Evolutionary conservation across 2,329 filamentous ascomycete species (phyloP).

Genomic region (Trichoderma simmonsii): DNA sequence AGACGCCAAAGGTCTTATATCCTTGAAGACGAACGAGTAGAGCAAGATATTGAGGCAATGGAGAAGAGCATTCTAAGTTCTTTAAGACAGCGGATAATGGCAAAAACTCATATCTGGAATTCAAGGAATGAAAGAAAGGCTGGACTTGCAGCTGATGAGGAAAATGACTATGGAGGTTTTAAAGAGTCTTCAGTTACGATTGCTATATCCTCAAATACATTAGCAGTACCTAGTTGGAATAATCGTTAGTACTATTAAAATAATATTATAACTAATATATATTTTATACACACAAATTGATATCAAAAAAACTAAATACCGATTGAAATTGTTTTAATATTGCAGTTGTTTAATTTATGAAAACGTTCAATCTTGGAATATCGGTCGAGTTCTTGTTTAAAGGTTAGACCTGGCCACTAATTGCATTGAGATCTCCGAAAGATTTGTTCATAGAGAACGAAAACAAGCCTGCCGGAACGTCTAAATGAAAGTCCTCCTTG

Average conservation of each 20-base stretch:
- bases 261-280: too few relatives aligned
- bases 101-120: not conserved
- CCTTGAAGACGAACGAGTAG: rapidly evolving
- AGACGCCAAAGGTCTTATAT: not conserved
- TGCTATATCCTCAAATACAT: too few relatives aligned
- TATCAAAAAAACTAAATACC: too few relatives aligned
- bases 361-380: too few relatives aligned
- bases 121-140: not conserved
- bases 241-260: too few relatives aligned
- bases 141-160: not conserved
- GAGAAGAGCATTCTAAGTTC: not conserved
- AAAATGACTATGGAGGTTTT: not conserved
- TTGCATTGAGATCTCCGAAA: too few relatives aligned
- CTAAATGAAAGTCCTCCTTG: rapidly evolving
- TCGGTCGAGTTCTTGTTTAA: too few relatives aligned
- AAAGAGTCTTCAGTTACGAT: not conserved
- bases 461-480: not conserved
- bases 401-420: too few relatives aligned
- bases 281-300: too few relatives aligned
- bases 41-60: not conserved
- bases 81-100: not conserved
- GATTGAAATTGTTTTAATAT: too few relatives aligned
- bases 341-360: too few relatives aligned
- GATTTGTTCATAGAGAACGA: too few relatives aligned
- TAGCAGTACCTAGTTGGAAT: not conserved